Conservation (phyloP, 768 basidiomycete genomes). For the Boletus patriciae region DNA sequence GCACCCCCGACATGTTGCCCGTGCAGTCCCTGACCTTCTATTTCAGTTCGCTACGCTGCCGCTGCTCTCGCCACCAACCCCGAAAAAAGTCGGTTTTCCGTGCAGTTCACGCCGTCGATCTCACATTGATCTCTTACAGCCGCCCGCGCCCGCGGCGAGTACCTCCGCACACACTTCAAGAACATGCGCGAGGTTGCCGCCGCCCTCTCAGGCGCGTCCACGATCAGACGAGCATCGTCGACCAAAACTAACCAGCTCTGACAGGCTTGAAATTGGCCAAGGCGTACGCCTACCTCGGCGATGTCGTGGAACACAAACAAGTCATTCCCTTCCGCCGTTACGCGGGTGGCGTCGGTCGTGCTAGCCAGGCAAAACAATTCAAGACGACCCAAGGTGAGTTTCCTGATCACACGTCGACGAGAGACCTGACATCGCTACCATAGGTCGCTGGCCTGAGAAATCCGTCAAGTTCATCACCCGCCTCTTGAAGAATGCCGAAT, state of each 20-base stretch:
- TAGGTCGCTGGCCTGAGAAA: conserved; percentile 99
- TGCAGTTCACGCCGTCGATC: background rate
- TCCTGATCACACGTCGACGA: background rate
- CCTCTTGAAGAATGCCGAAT: conserved; percentile 97
- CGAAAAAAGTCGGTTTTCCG: conserved; percentile 77
- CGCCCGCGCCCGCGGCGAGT: conserved; percentile 91
- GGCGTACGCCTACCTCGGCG: conserved; percentile 91
- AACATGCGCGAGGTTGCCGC: conserved; percentile 99
- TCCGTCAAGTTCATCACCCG: conserved; percentile 93
- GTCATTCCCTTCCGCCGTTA: conserved; percentile 96
- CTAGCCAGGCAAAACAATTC: conserved; percentile 95
- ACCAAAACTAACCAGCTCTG: conserved; percentile 1
- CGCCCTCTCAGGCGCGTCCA: conserved; percentile 76
- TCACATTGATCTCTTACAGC: conserved; percentile 46
- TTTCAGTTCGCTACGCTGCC: conserved; percentile 88
- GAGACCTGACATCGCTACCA: background rate
- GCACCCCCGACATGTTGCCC: conserved; percentile 20
- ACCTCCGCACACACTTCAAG: conserved; percentile 99
- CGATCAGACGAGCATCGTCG: background rate
- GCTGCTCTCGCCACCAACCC: conserved; percentile 86
- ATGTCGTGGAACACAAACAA: conserved; percentile 96
- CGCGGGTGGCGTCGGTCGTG: conserved; percentile 91
- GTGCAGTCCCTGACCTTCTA: conserved; percentile 20
- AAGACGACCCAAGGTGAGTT: conserved; percentile 90
- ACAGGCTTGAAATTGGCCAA: conserved; percentile 89